A percentile compares a stretch with the other conserved stretches of the same genome.
phyloP scores from a whole-genome alignment of 768 basidiomycete species.

The Pisolithus albus region DNA sequence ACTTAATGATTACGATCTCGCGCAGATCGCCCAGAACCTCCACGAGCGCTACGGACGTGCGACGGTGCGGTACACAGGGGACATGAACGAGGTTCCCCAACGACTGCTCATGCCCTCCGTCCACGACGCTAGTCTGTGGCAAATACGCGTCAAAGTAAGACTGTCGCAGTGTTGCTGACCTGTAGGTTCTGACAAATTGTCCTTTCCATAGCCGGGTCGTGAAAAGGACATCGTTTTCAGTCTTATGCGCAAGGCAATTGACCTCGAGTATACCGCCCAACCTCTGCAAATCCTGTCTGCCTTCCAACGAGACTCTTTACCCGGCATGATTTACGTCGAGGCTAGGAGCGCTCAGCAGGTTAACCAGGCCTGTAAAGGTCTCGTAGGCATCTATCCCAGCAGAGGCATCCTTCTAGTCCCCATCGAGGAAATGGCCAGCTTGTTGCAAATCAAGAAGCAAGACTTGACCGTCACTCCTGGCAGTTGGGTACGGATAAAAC shows the following conservation, averaged over 20 bases:
- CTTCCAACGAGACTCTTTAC: constrained; percentile 92
- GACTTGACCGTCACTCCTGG: constrained; percentile 77
- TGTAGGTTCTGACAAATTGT: background rate
- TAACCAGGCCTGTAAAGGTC: constrained; percentile 74
- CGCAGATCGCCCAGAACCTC: constrained; percentile 77
- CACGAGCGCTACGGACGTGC: constrained; percentile 69
- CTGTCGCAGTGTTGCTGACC: background rate
- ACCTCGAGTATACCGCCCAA: constrained; percentile 67
- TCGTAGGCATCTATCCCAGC: constrained; percentile 86
- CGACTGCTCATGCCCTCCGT: constrained; percentile 93
- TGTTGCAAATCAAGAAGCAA: constrained; percentile 94
- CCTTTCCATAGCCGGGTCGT: constrained; percentile 61
- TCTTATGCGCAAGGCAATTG: constrained; percentile 89
- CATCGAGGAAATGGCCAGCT: constrained; percentile 95
- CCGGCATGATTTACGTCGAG: constrained; percentile 96
- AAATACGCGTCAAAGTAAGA: constrained; percentile 83
- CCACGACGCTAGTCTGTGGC: constrained; percentile 93
- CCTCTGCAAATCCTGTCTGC: constrained; percentile 88
- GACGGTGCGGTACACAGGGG: constrained; percentile 75
- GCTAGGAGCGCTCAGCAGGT: constrained; percentile 85
- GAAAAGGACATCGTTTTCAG: constrained; percentile 92
- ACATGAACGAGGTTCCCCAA: constrained; percentile 91
- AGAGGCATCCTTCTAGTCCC: constrained; percentile 82
- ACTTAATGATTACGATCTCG: constrained; percentile 70
- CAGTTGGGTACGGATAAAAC: constrained; percentile 91